Percentiles rank a stretch among this genome's conserved stretches.
Evolutionary conservation across 2,329 filamentous ascomycete species (phyloP).

Genomic region (Penicillium paneum): DNA sequence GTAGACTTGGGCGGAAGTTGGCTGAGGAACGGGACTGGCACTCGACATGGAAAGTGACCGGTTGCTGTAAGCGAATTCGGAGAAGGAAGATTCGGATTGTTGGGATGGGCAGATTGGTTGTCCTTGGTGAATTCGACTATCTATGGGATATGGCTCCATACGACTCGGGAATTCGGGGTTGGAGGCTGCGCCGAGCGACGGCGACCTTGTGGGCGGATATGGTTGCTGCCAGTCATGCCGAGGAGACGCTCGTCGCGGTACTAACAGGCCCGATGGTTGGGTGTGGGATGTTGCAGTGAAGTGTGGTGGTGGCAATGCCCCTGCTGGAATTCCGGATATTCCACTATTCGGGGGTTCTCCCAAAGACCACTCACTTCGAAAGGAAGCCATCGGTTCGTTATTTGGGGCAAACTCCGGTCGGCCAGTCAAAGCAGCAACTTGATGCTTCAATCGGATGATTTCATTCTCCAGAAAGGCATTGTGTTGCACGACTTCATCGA

Average conservation of each 20-base stretch:
- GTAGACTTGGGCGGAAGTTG: slow-evolving; percentile 6
- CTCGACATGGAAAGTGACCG: slow-evolving; percentile 18
- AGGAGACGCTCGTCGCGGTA: slow-evolving; percentile 26
- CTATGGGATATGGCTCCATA: slow-evolving; percentile 25
- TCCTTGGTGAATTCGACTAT: slow-evolving; percentile 13
- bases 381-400: slow-evolving; percentile 11
- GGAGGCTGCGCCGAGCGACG: slow-evolving; percentile 28
- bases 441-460: slow-evolving; percentile 51
- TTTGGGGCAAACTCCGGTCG: slow-evolving; percentile 20
- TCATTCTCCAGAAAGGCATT: slow-evolving; percentile 56
- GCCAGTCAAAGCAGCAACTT: slow-evolving; percentile 39
- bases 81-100: slow-evolving; percentile 19
- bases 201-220: slow-evolving; percentile 27
- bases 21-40: slow-evolving; percentile 5
- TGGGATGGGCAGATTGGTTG: slow-evolving; percentile 13
- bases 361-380: slow-evolving; percentile 15
- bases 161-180: slow-evolving; percentile 26
- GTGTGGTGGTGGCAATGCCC: slow-evolving; percentile 25
- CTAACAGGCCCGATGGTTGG: slow-evolving; percentile 23
- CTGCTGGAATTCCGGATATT: slow-evolving; percentile 9
- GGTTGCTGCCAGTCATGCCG: slow-evolving; percentile 28
- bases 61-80: slow-evolving; percentile 18
- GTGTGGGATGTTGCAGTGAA: slow-evolving; percentile 20
- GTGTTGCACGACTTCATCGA: slow-evolving; percentile 51
- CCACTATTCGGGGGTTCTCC: slow-evolving; percentile 20